Evolutionary conservation across 176 grass and related monocot genomes (phyloP).

Genomic region (Lolium multiflorum): DNA sequence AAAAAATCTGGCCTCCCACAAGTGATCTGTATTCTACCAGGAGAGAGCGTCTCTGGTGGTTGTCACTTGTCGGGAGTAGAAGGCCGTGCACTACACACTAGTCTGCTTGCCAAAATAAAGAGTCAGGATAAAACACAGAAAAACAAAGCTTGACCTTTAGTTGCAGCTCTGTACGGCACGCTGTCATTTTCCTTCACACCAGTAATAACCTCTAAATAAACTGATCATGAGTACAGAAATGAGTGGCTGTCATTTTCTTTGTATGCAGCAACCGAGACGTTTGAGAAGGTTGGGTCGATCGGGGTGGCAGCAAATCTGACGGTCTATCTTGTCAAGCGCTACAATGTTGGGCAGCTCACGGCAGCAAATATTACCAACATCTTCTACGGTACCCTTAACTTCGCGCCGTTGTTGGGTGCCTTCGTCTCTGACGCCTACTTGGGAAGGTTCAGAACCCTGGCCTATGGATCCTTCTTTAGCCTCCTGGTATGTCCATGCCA

Average conservation of each 20-base stretch:
- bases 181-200: neutral
- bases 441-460: slow-evolving; percentile 57
- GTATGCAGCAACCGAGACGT: slow-evolving; percentile 49
- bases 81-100: neutral
- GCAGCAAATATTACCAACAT: slow-evolving; percentile 59
- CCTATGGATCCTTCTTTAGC: slow-evolving; percentile 46
- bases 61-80: neutral
- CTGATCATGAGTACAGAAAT: neutral
- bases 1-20: neutral
- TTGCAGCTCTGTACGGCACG: neutral
- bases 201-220: neutral
- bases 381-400: slow-evolving; percentile 52
- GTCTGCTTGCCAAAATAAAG: neutral
- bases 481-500: slow-evolving; percentile 43
- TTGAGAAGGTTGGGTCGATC: slow-evolving; percentile 50
- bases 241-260: neutral
- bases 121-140: neutral
- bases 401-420: slow-evolving; percentile 46
- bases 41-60: neutral
- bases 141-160: neutral
- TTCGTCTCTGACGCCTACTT: slow-evolving; percentile 56
- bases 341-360: slow-evolving; percentile 36
- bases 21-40: neutral
- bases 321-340: slow-evolving; percentile 52
- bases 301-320: slow-evolving; percentile 58